Evolutionary conservation across 768 basidiomycete genomes (phyloP), one percentile per base, ranked within the genome.

Genomic region (Amanita fuliginea): DNA sequence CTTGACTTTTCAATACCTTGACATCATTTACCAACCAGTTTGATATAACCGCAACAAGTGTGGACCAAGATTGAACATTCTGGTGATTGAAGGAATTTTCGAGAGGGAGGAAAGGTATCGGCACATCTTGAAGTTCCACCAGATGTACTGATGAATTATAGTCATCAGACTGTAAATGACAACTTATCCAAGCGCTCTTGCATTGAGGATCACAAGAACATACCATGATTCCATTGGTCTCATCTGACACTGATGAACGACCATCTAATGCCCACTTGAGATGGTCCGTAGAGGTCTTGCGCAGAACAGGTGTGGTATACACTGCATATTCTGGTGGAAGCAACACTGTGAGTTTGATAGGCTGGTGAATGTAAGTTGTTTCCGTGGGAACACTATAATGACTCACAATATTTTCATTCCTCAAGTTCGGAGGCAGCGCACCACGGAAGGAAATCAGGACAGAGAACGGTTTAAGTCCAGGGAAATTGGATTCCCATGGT

Each of bases 21-120:
- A 45, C 30, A n/a, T 45, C 43, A 10, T 45, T 45, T 32, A 45
- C 43, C 43, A 45, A 45, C 43, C 43, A 45, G 43, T 33, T 18
- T 10, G 13, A 45, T 45, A 45, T 45, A 45, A 45, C 32, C 33
- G 33, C 28, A 21, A 21, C 16, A 6, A 45, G 43, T 45, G 33
- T 45, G 33, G 16, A 21, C 43, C 43, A 45, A 10, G 43, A 45
- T 45, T 33, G 30, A 19, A 6, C 43, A 33, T 45, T 32, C 19
- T 5, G 43, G 33, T 45, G 43, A 18, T 45, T 33, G 43, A 45
- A 45, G 43, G 30, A 45, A 14, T 0, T 16, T 6, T 30, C 9
- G 9, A 45, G 43, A 45, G 43, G 43, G 13, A 45, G 43, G 33
- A 45, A 45, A 0, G 43, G 10, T 45, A 45, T 39, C 19, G 39